phyloP scores from a whole-genome alignment of 768 basidiomycete species.

The Suillus tomentosus region DNA sequence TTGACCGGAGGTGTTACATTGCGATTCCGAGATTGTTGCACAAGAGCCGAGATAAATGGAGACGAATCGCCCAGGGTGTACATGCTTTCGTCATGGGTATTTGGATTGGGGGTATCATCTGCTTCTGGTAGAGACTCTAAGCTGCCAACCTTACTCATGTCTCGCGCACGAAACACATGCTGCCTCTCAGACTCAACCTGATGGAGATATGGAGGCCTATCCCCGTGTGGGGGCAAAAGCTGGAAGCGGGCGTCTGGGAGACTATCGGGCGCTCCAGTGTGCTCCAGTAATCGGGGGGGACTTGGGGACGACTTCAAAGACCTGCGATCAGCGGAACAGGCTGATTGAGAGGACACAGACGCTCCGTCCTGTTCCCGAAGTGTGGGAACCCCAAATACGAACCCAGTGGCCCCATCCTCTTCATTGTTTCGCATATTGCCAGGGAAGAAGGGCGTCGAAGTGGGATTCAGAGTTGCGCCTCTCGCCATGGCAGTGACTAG shows the following conservation, averaged over 20 bases:
- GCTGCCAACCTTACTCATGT: constrained; percentile 50
- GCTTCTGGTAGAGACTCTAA: constrained; percentile 57
- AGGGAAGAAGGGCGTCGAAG: constrained; percentile 85
- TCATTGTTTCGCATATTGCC: constrained; percentile 56
- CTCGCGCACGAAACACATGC: constrained; percentile 44
- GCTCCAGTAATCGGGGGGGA: constrained; percentile 41
- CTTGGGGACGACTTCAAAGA: constrained; percentile 73
- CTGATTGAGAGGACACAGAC: constrained; percentile 58
- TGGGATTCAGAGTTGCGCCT: constrained; percentile 77
- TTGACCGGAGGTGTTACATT: constrained; percentile 50
- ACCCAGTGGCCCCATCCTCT: constrained; percentile 50
- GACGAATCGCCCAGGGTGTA: constrained; percentile 29
- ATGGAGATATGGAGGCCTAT: constrained; percentile 50
- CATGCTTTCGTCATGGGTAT: constrained; percentile 28
- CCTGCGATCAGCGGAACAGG: constrained; percentile 64
- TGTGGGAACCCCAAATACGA: constrained; percentile 48
- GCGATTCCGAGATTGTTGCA: constrained; percentile 41
- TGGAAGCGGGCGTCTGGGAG: constrained; percentile 34
- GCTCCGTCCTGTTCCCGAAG: constrained; percentile 45
- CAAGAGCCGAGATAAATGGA: constrained; percentile 42
- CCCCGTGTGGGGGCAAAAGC: constrained; percentile 37
- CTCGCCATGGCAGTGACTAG: constrained; percentile 58
- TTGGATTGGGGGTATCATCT: constrained; percentile 49
- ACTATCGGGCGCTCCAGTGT: constrained; percentile 28
- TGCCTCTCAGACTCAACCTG: constrained; percentile 48